Evolutionary conservation across 2,329 filamentous ascomycete species (phyloP).

Genomic region (Bertia moriformis): DNA sequence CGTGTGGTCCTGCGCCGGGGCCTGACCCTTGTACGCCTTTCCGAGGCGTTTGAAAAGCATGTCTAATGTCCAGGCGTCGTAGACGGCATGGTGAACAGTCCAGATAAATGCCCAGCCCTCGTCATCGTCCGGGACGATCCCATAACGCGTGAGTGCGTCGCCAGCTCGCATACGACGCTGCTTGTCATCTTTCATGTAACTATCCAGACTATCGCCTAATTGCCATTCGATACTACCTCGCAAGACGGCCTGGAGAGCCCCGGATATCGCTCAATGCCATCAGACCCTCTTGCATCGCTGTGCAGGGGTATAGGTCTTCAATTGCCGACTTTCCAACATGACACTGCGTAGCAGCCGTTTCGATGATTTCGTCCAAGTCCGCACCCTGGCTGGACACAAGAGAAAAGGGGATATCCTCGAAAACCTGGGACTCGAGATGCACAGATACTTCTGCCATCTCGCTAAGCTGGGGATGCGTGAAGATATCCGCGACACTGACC

Average conservation of each 20-base stretch:
- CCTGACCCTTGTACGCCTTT: slow-evolving; percentile 21
- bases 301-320: slow-evolving; percentile 38
- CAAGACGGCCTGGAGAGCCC: slow-evolving; percentile 31
- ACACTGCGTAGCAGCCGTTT: slow-evolving; percentile 8
- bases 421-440: background rate
- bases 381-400: slow-evolving; percentile 4
- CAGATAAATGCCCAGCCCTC: slow-evolving; percentile 30
- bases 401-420: background rate
- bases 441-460: slow-evolving; percentile 22
- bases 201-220: background rate
- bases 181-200: background rate
- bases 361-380: slow-evolving; percentile 7
- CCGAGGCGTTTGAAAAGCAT: slow-evolving; percentile 31
- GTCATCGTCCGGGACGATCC: slow-evolving; percentile 4
- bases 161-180: background rate
- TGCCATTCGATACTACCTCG: slow-evolving; percentile 10
- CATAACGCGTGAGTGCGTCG: background rate
- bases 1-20: background rate
- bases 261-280: slow-evolving; percentile 30
- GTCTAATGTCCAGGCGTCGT: slow-evolving; percentile 41
- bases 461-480: slow-evolving; percentile 25
- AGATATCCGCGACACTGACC: slow-evolving; percentile 28
- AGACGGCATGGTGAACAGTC: slow-evolving; percentile 39
- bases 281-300: slow-evolving; percentile 36
- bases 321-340: slow-evolving; percentile 12